Percentiles rank a stretch among this genome's conserved stretches.
Conservation (phyloP, 2,329 filamentous ascomycete species). For the Escovopsis sp. region DNA sequence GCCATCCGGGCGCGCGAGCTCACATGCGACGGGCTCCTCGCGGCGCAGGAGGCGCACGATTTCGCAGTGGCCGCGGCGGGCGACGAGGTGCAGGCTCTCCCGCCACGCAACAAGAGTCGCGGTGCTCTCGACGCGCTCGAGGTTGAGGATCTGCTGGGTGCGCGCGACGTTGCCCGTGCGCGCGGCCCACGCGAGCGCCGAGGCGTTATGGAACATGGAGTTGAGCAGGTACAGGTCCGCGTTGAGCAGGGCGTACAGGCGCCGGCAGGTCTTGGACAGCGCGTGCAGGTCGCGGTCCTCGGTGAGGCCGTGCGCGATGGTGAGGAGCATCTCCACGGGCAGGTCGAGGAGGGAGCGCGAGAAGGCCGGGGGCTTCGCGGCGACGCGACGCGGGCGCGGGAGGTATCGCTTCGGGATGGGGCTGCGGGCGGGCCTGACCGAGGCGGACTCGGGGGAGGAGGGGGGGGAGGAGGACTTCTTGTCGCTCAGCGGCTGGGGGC, state of each 20-base stretch:
- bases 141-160: not conserved
- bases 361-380: not conserved
- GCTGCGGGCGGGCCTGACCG: not conserved
- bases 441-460: not conserved
- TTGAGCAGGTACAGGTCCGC: not conserved
- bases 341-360: not conserved
- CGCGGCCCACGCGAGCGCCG: not conserved
- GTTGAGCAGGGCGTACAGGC: not conserved
- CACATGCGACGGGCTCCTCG: not conserved
- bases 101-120: not conserved
- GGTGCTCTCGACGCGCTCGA: not conserved
- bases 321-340: not conserved
- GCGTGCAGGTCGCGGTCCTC: not conserved
- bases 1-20: not conserved
- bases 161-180: not conserved
- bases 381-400: not conserved
- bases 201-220: not conserved
- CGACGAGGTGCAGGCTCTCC: not conserved
- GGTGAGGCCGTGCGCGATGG: not conserved
- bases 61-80: not conserved
- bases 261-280: not conserved
- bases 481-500: too few relatives aligned
- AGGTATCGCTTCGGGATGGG: not conserved
- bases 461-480: not conserved
- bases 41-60: not conserved